Conservation (phyloP, 2,329 filamentous ascomycete species). For the Ceratocystis papillata region DNA sequence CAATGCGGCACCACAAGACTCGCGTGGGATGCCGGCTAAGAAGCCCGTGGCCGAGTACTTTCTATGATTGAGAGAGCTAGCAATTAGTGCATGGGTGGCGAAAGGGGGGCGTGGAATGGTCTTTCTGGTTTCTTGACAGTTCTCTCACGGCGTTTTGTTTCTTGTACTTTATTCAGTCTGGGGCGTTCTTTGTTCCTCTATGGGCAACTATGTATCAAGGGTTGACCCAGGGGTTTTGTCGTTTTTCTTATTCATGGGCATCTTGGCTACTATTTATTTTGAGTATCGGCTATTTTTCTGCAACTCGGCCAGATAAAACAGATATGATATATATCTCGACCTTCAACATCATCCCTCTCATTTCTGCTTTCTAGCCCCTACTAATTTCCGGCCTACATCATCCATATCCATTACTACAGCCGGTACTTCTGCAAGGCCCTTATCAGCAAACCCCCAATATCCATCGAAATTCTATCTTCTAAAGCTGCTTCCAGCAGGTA, state of each 20-base stretch:
- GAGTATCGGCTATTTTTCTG: not conserved
- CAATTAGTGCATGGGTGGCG: not conserved
- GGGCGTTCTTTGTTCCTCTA: constrained; percentile 1
- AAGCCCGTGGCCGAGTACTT: constrained; percentile 98
- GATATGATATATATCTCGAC: not conserved
- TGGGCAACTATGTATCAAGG: not conserved
- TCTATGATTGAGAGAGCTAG: constrained; percentile 41
- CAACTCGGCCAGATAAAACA: not conserved
- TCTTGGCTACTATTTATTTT: not conserved
- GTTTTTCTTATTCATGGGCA: not conserved
- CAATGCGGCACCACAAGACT: constrained; percentile 91
- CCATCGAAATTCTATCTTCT: not conserved
- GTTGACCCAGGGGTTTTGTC: not conserved
- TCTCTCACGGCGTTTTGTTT: not conserved
- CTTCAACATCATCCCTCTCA: not conserved
- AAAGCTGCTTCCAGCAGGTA: not conserved
- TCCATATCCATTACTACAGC: not conserved
- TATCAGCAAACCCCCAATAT: not conserved
- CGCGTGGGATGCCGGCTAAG: constrained; percentile 94
- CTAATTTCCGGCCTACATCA: not conserved
- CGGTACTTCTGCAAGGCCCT: not conserved
- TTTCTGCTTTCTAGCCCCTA: too few species aligned
- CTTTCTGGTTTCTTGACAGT: not conserved
- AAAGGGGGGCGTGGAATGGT: not conserved
- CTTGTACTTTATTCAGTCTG: constrained; percentile 1